Evolutionary conservation across 2,329 filamentous ascomycete species (phyloP).

Genomic region (Fusarium protoensiforme): DNA sequence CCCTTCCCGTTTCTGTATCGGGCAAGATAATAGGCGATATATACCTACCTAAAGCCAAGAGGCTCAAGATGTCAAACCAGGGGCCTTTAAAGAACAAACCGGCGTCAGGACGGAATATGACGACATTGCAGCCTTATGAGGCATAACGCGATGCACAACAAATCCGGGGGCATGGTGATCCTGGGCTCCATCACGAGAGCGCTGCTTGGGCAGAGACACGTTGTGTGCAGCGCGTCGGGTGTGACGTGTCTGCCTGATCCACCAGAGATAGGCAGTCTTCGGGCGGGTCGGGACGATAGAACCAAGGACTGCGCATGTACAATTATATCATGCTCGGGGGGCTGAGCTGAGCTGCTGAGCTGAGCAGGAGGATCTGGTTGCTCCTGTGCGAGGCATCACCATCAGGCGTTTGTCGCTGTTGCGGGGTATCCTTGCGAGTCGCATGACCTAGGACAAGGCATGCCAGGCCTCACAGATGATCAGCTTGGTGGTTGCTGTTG

Average conservation of each 20-base stretch:
- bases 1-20: slow-evolving; percentile 1
- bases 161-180: slow-evolving; percentile 24
- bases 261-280: slow-evolving; percentile 17
- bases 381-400: neutral
- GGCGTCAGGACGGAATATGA: slow-evolving; percentile 33
- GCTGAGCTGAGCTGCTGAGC: neutral
- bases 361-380: neutral
- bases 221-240: neutral
- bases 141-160: slow-evolving; percentile 13
- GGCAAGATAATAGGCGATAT: neutral
- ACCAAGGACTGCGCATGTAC: slow-evolving; percentile 7
- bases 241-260: slow-evolving; percentile 44
- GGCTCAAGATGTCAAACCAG: neutral
- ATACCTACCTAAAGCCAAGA: neutral
- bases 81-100: slow-evolving; percentile 4
- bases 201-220: slow-evolving; percentile 13
- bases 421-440: slow-evolving; percentile 3
- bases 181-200: slow-evolving; percentile 25
- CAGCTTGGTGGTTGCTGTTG: slow-evolving; percentile 15
- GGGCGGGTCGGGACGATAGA: slow-evolving; percentile 17
- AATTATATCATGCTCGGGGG: slow-evolving; percentile 17
- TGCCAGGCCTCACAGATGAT: neutral
- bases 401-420: neutral
- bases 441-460: slow-evolving; percentile 8
- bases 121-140: slow-evolving; percentile 33